A percentile compares a stretch with the other conserved stretches of the same genome.
These are phyloP conservation scores for Cicer pinnatifidum DNA, from an alignment of 306 rosid species.

Conservation along the genomic window DNA sequence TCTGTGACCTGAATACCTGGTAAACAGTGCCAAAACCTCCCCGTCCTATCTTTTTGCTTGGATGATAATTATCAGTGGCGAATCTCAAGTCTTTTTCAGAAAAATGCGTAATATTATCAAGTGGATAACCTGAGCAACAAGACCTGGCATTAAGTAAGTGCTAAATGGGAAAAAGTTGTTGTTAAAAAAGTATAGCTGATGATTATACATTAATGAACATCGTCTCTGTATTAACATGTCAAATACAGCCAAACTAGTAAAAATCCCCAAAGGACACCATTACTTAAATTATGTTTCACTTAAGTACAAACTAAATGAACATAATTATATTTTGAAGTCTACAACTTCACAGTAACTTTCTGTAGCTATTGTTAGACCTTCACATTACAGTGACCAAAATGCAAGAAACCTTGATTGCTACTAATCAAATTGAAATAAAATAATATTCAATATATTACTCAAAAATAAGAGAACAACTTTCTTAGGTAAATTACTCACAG, in stretches of 20 bases:
- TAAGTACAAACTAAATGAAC: slow-evolving; percentile 15
- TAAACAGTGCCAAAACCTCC: slow-evolving; percentile 97
- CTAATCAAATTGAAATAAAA: too few species aligned
- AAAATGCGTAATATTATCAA: slow-evolving; percentile 62
- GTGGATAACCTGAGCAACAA: slow-evolving; percentile 60
- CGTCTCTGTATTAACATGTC: not conserved
- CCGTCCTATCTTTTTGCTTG: slow-evolving; percentile 77
- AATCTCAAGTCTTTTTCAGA: slow-evolving; percentile 68
- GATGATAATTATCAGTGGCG: slow-evolving; percentile 80
- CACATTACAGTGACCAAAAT: too few species aligned
- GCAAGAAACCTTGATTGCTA: too few species aligned
- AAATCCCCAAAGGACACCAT: slow-evolving; percentile 18
- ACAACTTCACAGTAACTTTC: too few species aligned
- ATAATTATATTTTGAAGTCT: not conserved
- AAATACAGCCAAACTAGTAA: slow-evolving; percentile 28
- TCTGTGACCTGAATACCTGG: slow-evolving; percentile 59
- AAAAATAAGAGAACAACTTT: too few species aligned
- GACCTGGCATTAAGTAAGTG: slow-evolving; percentile 34
- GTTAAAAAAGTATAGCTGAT: slow-evolving; percentile 31
- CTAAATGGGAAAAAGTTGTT: slow-evolving; percentile 11
- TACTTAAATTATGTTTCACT: slow-evolving; percentile 27
- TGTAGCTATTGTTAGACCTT: too few species aligned
- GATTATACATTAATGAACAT: slow-evolving; percentile 32
- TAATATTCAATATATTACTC: too few species aligned
- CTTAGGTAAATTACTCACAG: too few species aligned